phyloP scores from a whole-genome alignment of 495 filamentous ascomycete species.

The Lasiosphaeris hirsuta region DNA sequence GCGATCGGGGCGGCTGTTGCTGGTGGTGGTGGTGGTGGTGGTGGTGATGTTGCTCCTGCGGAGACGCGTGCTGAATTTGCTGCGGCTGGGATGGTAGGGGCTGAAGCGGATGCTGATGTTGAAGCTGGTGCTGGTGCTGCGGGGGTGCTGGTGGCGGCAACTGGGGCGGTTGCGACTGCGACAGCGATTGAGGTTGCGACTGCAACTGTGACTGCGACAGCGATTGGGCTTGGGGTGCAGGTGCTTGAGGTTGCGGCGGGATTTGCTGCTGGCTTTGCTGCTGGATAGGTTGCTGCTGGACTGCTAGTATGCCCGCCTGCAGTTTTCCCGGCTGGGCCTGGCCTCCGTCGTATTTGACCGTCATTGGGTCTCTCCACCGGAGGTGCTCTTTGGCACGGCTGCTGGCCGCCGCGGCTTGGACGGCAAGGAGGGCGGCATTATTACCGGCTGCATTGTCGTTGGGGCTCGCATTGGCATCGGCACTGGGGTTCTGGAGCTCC shows the following conservation, averaged over 20 bases:
- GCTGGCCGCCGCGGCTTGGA: too few relatives aligned
- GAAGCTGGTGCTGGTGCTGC: constrained; percentile 10
- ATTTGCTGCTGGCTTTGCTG: background rate
- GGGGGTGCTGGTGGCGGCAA: background rate
- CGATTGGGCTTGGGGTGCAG: background rate
- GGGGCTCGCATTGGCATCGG: constrained; percentile 3
- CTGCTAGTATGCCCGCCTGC: background rate
- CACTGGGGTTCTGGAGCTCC: background rate
- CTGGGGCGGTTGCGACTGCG: background rate
- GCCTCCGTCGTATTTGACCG: constrained; percentile 21
- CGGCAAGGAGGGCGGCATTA: background rate
- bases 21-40: constrained; percentile 7
- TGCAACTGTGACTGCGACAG: constrained; percentile 9
- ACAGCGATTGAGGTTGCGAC: background rate
- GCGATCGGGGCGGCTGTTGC: constrained; percentile 1
- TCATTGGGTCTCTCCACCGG: constrained; percentile 23
- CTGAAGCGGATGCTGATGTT: constrained; percentile 1
- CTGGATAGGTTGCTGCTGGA: background rate
- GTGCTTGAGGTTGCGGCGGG: constrained; percentile 8
- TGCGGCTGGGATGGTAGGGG: background rate
- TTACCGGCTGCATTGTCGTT: background rate
- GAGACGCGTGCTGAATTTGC: background rate
- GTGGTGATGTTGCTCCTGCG: background rate
- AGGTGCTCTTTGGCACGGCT: constrained; percentile 9
- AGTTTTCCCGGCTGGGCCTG: constrained; percentile 18